These are phyloP conservation scores for Spergularia azorica DNA, from an alignment of 179 eudicot genomes.

Conservation along the genomic window DNA sequence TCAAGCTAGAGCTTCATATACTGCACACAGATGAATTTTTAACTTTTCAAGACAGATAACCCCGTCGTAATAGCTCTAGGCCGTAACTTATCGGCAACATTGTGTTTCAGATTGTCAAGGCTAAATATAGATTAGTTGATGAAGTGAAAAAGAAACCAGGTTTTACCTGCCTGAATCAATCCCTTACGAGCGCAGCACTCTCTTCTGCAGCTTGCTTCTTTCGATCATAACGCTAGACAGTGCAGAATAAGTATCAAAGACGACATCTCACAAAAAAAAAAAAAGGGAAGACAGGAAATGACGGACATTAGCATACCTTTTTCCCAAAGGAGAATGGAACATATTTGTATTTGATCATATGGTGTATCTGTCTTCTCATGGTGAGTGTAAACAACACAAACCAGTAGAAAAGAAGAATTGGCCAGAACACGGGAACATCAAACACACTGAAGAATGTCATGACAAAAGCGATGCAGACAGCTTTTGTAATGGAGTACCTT, in stretches of 20 bases:
- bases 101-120: not conserved
- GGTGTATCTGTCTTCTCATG: conserved; percentile 79
- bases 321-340: conserved; percentile 78
- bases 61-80: not conserved
- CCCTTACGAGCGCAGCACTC: conserved; percentile 31
- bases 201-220: conserved; percentile 48
- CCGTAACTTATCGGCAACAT: not conserved
- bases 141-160: not conserved
- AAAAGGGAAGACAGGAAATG: not conserved
- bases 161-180: conserved; percentile 26
- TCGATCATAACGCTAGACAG: conserved; percentile 49
- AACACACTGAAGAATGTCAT: conserved; percentile 69
- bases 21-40: not conserved
- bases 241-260: conserved; percentile 2
- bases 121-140: not conserved
- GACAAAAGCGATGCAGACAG: conserved; percentile 77
- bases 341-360: conserved; percentile 75
- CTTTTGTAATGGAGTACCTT: conserved; percentile 81
- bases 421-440: conserved; percentile 96
- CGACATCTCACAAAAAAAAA: not conserved
- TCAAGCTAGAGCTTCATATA: not conserved
- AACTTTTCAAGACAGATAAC: not conserved
- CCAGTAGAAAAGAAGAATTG: conserved; percentile 87
- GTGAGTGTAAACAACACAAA: conserved; percentile 67
- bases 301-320: conserved; percentile 43